These are phyloP conservation scores for Chenopodium formosanum DNA, from an alignment of 148 eudicot genomes.

Conservation along the genomic window DNA sequence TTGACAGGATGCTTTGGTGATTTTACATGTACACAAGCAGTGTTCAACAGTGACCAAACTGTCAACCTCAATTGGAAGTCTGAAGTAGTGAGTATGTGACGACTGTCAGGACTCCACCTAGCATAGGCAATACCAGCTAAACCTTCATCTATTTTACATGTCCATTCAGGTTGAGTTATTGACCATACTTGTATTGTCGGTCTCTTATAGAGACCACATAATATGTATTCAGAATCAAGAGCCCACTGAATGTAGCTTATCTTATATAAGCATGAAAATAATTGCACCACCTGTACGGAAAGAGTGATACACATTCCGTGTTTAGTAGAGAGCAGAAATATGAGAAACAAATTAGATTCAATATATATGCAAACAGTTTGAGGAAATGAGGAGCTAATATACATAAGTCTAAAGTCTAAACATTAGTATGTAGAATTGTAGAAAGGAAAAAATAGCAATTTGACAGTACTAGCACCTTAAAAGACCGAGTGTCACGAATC, in stretches of 20 bases:
- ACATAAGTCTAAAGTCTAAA: not conserved
- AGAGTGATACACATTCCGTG: not conserved
- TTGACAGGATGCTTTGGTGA: conserved; percentile 89
- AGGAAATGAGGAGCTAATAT: not conserved
- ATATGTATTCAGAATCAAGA: conserved; percentile 89
- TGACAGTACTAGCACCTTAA: conserved; percentile 49
- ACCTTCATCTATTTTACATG: conserved; percentile 98
- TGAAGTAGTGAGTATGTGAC: conserved; percentile 96
- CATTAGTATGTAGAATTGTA: not conserved
- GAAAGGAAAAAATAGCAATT: not conserved
- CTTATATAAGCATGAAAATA: conserved; percentile 91
- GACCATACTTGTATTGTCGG: conserved; percentile 98
- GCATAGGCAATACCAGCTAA: conserved; percentile 95
- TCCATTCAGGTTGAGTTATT: conserved; percentile 94
- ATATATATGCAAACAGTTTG: not conserved
- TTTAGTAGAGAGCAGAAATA: not conserved
- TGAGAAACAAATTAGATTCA: not conserved
- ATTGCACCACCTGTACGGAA: conserved; percentile 69
- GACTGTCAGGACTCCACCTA: conserved; percentile 99
- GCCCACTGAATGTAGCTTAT: conserved; percentile 97
- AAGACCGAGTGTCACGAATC: conserved; percentile 73
- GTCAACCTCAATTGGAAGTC: conserved; percentile 88
- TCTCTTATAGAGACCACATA: conserved; percentile 88
- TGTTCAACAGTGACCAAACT: conserved; percentile 92
- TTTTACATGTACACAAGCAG: conserved; percentile 89